Percentiles rank a stretch among this genome's conserved stretches.
Conservation (phyloP, 1,284 basidiomycete genomes). For the Pterulicium gracile region DNA sequence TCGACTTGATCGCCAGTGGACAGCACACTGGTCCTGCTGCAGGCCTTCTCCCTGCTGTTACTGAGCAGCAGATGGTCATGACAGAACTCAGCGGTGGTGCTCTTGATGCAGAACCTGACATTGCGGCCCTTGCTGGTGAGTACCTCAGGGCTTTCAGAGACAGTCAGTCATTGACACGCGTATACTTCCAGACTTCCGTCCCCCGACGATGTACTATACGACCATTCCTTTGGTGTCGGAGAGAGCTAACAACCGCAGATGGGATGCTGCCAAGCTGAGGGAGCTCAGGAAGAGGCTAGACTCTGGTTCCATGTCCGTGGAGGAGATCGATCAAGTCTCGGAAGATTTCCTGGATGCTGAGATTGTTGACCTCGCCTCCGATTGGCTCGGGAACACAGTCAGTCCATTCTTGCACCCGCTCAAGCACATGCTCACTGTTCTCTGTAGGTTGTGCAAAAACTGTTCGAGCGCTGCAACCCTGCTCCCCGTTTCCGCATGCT, state of each 20-base stretch:
- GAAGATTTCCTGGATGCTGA: conserved; percentile 84
- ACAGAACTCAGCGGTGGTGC: conserved; percentile 77
- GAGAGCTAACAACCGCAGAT: conserved; percentile 74
- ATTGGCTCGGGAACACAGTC: conserved; percentile 98
- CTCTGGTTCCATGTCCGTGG: conserved; percentile 69
- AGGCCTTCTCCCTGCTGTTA: conserved; percentile 36
- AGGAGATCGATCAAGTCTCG: conserved; percentile 86
- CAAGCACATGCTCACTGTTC: conserved; percentile 12
- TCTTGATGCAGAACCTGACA: conserved; percentile 70
- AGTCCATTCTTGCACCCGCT: conserved; percentile 17
- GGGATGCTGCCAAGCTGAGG: conserved; percentile 90
- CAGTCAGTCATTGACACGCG: neutral
- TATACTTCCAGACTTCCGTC: conserved; percentile 56
- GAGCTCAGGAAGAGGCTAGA: conserved; percentile 90
- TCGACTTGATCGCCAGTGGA: conserved; percentile 86
- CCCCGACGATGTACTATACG: conserved; percentile 88
- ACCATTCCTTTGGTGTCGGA: conserved; percentile 82
- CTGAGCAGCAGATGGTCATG: conserved; percentile 94
- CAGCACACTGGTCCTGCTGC: conserved; percentile 50
- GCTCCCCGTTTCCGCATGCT: conserved; percentile 80
- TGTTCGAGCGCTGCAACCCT: conserved; percentile 86
- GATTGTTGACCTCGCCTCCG: conserved; percentile 90
- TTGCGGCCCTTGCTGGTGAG: conserved; percentile 75
- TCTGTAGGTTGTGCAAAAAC: conserved; percentile 80
- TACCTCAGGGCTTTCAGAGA: neutral